Percentiles rank a stretch among this genome's conserved stretches.
Conservation (phyloP, 2,329 filamentous ascomycete species). For the Conoideocrella luteorostrata region DNA sequence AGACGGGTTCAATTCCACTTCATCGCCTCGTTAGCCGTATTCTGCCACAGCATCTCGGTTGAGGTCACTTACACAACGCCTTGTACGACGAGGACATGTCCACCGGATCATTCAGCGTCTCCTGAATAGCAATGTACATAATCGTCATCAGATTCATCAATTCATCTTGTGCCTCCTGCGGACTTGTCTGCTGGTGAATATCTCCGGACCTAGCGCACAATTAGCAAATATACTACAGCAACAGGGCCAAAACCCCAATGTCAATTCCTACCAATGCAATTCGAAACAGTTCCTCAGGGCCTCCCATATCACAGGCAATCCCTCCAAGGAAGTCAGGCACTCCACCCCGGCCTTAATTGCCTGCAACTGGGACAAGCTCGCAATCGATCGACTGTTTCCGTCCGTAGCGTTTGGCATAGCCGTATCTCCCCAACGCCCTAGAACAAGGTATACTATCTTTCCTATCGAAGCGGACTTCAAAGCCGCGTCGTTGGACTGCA, state of each 20-base stretch:
- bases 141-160: constrained; percentile 58
- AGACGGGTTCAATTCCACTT: constrained; percentile 56
- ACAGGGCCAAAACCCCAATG: constrained; percentile 9
- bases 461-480: constrained; percentile 48
- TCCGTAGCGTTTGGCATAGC: constrained; percentile 43
- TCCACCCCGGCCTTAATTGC: constrained; percentile 51
- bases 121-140: constrained; percentile 55
- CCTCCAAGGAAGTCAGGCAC: constrained; percentile 44
- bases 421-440: constrained; percentile 66
- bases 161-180: constrained; percentile 52
- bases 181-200: constrained; percentile 32
- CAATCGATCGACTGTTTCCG: constrained; percentile 40
- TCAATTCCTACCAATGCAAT: constrained; percentile 42
- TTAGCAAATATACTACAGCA: background rate
- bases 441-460: constrained; percentile 53
- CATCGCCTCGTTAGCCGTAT: background rate
- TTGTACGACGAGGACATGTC: constrained; percentile 39
- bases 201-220: constrained; percentile 38
- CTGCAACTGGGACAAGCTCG: constrained; percentile 49
- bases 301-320: constrained; percentile 45
- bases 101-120: constrained; percentile 44
- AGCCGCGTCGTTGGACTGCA: constrained; percentile 39
- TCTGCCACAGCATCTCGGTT: background rate
- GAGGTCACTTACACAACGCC: constrained; percentile 42
- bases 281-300: constrained; percentile 44